These are phyloP conservation scores for Penicillium sclerotigenum DNA, from an alignment of 2,329 filamentous ascomycete genomes.

Conservation along the genomic window DNA sequence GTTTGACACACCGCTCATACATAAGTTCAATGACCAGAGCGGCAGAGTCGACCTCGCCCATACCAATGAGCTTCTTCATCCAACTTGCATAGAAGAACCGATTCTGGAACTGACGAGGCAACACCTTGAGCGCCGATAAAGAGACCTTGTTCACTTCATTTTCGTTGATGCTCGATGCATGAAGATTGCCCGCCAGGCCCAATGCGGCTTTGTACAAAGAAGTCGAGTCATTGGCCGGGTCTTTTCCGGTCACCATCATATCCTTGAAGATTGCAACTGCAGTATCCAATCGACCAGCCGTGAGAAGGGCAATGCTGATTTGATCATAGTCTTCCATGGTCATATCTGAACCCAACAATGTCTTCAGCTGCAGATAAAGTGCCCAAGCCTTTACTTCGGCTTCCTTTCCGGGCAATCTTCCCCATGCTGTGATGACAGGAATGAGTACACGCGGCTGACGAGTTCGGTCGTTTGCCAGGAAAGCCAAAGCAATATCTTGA, in stretches of 20 bases:
- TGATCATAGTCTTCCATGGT: slow-evolving; percentile 73
- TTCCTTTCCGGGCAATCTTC: slow-evolving; percentile 49
- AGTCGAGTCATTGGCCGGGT: slow-evolving; percentile 44
- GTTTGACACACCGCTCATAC: slow-evolving; percentile 64
- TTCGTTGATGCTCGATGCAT: slow-evolving; percentile 42
- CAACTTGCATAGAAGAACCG: slow-evolving; percentile 84
- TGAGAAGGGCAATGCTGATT: slow-evolving; percentile 68
- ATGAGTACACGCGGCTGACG: slow-evolving; percentile 47
- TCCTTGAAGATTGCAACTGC: slow-evolving; percentile 78
- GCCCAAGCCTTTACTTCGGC: slow-evolving; percentile 62
- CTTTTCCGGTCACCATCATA: slow-evolving; percentile 70
- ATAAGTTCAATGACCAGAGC: slow-evolving; percentile 72
- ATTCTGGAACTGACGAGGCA: slow-evolving; percentile 59
- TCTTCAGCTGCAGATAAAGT: slow-evolving; percentile 63
- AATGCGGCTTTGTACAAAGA: slow-evolving; percentile 45
- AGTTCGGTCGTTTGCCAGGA: slow-evolving; percentile 44
- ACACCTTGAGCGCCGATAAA: slow-evolving; percentile 48
- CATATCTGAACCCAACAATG: slow-evolving; percentile 59
- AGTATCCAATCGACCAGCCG: slow-evolving; percentile 61
- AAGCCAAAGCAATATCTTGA: slow-evolving; percentile 48
- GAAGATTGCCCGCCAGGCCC: slow-evolving; percentile 40
- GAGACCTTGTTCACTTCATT: slow-evolving; percentile 49
- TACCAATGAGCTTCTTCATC: slow-evolving; percentile 78
- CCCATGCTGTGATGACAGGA: slow-evolving; percentile 67
- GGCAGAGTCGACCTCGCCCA: slow-evolving; percentile 68